Percentiles rank a stretch among this genome's conserved stretches.
These are phyloP conservation scores for Salvia hispanica DNA, from an alignment of 257 asterid genomes.

Conservation along the genomic window DNA sequence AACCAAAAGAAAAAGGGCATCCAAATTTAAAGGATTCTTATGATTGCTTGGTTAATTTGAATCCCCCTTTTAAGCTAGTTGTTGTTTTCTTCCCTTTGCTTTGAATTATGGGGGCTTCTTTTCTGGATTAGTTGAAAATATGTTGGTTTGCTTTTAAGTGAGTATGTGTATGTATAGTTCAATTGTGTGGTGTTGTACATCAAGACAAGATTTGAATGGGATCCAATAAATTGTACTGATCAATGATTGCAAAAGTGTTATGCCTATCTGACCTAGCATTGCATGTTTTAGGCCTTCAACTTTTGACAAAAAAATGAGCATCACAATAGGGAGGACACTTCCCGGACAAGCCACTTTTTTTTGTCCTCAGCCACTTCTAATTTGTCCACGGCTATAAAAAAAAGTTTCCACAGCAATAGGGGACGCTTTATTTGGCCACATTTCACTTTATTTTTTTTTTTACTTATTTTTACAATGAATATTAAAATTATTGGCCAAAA, in stretches of 20 bases:
- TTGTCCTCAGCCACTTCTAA: too few species aligned
- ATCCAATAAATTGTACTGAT: slow-evolving; percentile 40
- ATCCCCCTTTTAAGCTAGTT: slow-evolving; percentile 21
- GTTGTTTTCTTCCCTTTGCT: slow-evolving; percentile 17
- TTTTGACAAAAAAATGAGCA: not conserved
- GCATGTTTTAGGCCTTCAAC: not conserved
- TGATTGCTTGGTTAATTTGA: slow-evolving; percentile 20
- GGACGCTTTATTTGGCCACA: too few species aligned
- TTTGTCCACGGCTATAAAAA: too few species aligned
- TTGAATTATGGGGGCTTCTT: slow-evolving; percentile 19
- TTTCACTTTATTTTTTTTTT: too few species aligned
- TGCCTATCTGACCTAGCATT: slow-evolving; percentile 3
- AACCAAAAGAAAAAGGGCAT: slow-evolving; percentile 8
- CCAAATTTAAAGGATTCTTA: slow-evolving; percentile 34
- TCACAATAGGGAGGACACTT: too few species aligned
- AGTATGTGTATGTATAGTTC: slow-evolving; percentile 8
- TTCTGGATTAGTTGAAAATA: slow-evolving; percentile 28
- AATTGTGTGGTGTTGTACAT: not conserved
- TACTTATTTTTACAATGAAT: too few species aligned
- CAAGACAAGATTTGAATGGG: slow-evolving; percentile 48
- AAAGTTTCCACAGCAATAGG: too few species aligned
- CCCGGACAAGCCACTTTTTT: too few species aligned
- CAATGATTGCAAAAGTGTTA: slow-evolving; percentile 36
- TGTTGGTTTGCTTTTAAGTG: slow-evolving; percentile 4
- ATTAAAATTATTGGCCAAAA: too few species aligned